These are phyloP conservation scores for Phaeosphaeria sp. DNA, from an alignment of 2,329 filamentous ascomycete genomes.

Conservation along the genomic window DNA sequence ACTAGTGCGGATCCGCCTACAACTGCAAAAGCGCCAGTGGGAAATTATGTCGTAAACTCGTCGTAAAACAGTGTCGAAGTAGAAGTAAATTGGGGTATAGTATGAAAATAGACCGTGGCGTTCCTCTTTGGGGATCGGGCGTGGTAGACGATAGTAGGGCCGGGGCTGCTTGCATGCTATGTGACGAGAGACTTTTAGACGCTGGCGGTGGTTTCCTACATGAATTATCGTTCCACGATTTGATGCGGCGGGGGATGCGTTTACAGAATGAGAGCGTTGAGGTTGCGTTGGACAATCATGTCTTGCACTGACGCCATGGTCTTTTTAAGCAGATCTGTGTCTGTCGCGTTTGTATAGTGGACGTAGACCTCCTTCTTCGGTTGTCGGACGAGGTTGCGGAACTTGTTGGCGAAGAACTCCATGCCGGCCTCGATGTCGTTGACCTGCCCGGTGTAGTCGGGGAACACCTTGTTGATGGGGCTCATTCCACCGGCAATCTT, in stretches of 20 bases:
- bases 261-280: conserved; percentile 57
- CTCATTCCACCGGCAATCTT: conserved; percentile 56
- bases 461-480: conserved; percentile 58
- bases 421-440: conserved; percentile 57
- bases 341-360: conserved; percentile 61
- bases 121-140: not conserved
- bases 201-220: conserved; percentile 1
- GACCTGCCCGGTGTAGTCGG: conserved; percentile 54
- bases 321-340: conserved; percentile 64
- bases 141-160: not conserved
- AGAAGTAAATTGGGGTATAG: conserved; percentile 38
- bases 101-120: conserved; percentile 17
- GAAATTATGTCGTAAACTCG: conserved; percentile 29
- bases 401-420: conserved; percentile 60
- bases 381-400: conserved; percentile 58
- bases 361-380: conserved; percentile 60
- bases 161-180: not conserved
- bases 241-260: not conserved
- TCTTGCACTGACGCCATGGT: conserved; percentile 62
- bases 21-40: conserved; percentile 7
- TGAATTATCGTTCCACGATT: conserved; percentile 4
- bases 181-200: not conserved
- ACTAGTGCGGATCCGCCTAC: conserved; percentile 13
- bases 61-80: conserved; percentile 24
- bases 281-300: conserved; percentile 62